Evolutionary conservation across 768 basidiomycete species (phyloP).

Genomic region (Boletus pseudo-olivaceus): DNA sequence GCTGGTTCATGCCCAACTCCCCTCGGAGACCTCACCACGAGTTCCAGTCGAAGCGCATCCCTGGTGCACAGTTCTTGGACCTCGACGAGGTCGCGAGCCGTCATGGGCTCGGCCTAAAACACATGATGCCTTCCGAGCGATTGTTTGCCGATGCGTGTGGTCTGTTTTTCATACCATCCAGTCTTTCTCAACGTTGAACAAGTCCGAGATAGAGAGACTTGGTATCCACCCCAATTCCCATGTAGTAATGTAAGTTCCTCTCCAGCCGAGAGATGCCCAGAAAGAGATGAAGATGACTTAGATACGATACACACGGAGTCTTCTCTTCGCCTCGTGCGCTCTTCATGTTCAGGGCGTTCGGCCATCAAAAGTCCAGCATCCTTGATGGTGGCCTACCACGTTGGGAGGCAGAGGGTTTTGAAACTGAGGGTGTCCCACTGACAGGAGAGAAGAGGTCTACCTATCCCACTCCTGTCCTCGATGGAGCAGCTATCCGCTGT

Average conservation of each 20-base stretch:
- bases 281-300: constrained; percentile 28
- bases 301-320: constrained; percentile 87
- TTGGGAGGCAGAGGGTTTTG: constrained; percentile 67
- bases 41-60: constrained; percentile 63
- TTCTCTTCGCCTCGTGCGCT: constrained; percentile 92
- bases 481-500: constrained; percentile 46
- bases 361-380: constrained; percentile 81
- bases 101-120: constrained; percentile 78
- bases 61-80: constrained; percentile 71
- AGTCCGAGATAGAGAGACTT: constrained; percentile 48
- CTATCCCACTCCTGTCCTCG: constrained; percentile 55
- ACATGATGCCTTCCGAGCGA: constrained; percentile 84
- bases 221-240: constrained; percentile 73
- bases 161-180: constrained; percentile 37
- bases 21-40: constrained; percentile 68
- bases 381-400: constrained; percentile 90
- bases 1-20: constrained; percentile 94
- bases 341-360: constrained; percentile 93
- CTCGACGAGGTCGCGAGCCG: constrained; percentile 74
- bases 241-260: constrained; percentile 67
- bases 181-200: constrained; percentile 6
- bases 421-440: constrained; percentile 39
- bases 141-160: constrained; percentile 79
- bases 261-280: not conserved
- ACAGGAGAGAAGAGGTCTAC: constrained; percentile 22